These are phyloP conservation scores for Melastoma malabathricum DNA, from an alignment of 345 rosid genomes.

Conservation along the genomic window DNA sequence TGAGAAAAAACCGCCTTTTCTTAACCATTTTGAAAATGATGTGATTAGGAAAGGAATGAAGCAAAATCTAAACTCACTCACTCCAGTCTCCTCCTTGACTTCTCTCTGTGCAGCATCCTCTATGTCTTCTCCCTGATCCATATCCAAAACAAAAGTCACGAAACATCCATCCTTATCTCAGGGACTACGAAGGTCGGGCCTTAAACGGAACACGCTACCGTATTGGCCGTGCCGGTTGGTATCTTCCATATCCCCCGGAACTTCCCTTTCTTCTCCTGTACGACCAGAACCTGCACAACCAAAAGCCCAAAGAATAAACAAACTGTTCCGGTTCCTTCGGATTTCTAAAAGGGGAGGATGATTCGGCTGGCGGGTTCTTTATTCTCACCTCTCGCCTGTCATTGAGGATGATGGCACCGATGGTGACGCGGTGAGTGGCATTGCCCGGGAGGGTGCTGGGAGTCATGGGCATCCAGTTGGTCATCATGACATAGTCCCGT, in stretches of 20 bases:
- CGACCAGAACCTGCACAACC: slow-evolving; percentile 47
- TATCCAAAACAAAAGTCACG: slow-evolving; percentile 1
- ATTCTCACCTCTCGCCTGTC: slow-evolving; percentile 51
- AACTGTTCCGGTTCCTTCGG: not conserved
- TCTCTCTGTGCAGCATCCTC: slow-evolving; percentile 49
- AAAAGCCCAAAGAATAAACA: not conserved
- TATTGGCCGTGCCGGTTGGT: slow-evolving; percentile 74
- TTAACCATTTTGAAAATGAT: not conserved
- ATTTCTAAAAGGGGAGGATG: not conserved
- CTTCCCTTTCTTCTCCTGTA: slow-evolving; percentile 60
- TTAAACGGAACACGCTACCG: slow-evolving; percentile 23
- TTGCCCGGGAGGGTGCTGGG: slow-evolving; percentile 56
- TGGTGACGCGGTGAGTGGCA: slow-evolving; percentile 58
- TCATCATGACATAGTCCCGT: slow-evolving; percentile 69
- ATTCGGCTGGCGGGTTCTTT: too few relatives aligned
- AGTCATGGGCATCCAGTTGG: slow-evolving; percentile 61
- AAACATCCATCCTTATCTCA: slow-evolving; percentile 1
- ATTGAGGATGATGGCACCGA: slow-evolving; percentile 69
- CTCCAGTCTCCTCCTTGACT: slow-evolving; percentile 86
- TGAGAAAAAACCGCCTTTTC: slow-evolving; percentile 14
- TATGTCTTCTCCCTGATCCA: slow-evolving; percentile 58
- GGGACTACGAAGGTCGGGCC: not conserved
- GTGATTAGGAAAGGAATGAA: not conserved
- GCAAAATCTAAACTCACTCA: slow-evolving; percentile 16
- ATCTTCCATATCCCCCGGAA: slow-evolving; percentile 67